Conservation (phyloP, 768 basidiomycete species). For the Russula sp. region DNA sequence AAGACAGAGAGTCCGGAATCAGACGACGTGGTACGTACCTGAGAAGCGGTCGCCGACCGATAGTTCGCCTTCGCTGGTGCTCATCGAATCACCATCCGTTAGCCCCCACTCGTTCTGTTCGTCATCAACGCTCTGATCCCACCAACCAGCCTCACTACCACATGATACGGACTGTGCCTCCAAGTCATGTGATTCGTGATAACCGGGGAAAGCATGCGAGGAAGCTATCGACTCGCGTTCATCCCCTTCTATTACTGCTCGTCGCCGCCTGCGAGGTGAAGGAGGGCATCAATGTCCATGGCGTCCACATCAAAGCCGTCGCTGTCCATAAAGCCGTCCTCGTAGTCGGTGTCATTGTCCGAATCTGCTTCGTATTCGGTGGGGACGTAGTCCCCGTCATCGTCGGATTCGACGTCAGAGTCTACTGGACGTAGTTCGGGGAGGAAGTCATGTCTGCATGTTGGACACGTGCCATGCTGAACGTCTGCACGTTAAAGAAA, state of each 20-base stretch:
- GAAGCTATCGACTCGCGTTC: slow-evolving; percentile 36
- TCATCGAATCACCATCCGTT: slow-evolving; percentile 30
- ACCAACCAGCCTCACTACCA: slow-evolving; percentile 15
- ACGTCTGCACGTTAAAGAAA: slow-evolving; percentile 15
- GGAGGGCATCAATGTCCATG: slow-evolving; percentile 30
- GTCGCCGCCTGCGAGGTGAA: slow-evolving; percentile 6
- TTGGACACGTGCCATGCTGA: slow-evolving; percentile 70
- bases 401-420: slow-evolving; percentile 62
- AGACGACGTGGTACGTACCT: slow-evolving; percentile 9
- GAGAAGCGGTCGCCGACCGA: slow-evolving; percentile 18
- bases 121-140: slow-evolving; percentile 22
- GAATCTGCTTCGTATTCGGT: slow-evolving; percentile 48
- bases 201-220: neutral
- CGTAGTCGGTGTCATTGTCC: slow-evolving; percentile 35
- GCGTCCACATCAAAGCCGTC: slow-evolving; percentile 31
- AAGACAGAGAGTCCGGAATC: neutral
- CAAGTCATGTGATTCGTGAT: slow-evolving; percentile 13
- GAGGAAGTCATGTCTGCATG: slow-evolving; percentile 59
- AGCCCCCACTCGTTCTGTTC: slow-evolving; percentile 26
- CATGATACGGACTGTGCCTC: slow-evolving; percentile 31
- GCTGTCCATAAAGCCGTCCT: slow-evolving; percentile 31
- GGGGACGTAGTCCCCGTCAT: slow-evolving; percentile 65
- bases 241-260: slow-evolving; percentile 46
- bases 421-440: slow-evolving; percentile 50
- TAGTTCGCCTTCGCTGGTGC: slow-evolving; percentile 29